Conservation (phyloP, 192 early-diverging fungal genomes). For the Thamnidium elegans region DNA sequence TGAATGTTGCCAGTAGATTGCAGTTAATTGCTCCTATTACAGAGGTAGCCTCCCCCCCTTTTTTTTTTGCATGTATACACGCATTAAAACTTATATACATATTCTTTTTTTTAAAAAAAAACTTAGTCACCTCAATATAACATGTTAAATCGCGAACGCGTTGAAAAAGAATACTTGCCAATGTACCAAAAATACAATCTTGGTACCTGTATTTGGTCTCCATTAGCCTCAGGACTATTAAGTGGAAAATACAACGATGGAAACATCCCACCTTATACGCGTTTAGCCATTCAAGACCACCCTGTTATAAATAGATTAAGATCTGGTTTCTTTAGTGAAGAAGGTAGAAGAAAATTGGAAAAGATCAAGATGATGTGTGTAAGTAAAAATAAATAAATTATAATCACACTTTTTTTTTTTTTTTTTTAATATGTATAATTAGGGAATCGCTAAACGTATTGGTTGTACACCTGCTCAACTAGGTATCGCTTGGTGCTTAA, state of each 20-base stretch:
- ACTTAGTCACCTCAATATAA: slow-evolving; percentile 80
- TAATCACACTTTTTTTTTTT: background rate
- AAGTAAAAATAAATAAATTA: slow-evolving; percentile 10
- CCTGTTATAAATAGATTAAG: slow-evolving; percentile 57
- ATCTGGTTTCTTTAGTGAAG: slow-evolving; percentile 50
- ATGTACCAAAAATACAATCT: slow-evolving; percentile 66
- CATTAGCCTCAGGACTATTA: slow-evolving; percentile 53
- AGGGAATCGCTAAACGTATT: slow-evolving; percentile 62
- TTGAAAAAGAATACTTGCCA: slow-evolving; percentile 71
- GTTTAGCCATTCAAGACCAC: slow-evolving; percentile 61
- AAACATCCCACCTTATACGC: slow-evolving; percentile 60
- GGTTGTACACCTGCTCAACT: slow-evolving; percentile 63
- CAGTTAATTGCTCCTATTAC: slow-evolving; percentile 68
- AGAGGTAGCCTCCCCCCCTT: slow-evolving; percentile 27
- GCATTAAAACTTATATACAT: background rate
- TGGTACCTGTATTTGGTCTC: slow-evolving; percentile 79
- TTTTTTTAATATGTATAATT: background rate
- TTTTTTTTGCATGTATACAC: too few relatives aligned
- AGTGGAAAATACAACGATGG: slow-evolving; percentile 74
- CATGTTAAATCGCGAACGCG: slow-evolving; percentile 77
- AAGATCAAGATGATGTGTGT: slow-evolving; percentile 59
- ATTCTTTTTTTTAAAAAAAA: background rate
- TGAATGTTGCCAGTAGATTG: slow-evolving; percentile 62
- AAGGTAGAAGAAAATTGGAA: slow-evolving; percentile 65
- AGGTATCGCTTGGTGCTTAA: slow-evolving; percentile 72